Percentiles rank a stretch among this genome's conserved stretches.
phyloP scores from a whole-genome alignment of 1,139 yeast species.

The Geotrichum siamense region DNA sequence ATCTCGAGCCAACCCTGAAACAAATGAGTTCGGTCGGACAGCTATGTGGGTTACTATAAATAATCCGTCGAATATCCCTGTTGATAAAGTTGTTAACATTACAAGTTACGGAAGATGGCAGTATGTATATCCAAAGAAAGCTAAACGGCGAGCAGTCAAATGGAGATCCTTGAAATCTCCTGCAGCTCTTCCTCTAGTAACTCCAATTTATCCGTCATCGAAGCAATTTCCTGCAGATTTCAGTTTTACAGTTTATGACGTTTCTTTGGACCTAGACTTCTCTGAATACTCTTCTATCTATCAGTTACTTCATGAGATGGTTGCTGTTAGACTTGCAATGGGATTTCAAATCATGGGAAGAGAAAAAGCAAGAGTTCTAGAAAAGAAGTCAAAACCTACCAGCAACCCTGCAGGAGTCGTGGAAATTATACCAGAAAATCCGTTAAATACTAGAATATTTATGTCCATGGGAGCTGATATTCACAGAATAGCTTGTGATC shows the following conservation, averaged over 20 bases:
- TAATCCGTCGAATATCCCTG: slow-evolving; percentile 29
- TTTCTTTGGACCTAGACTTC: slow-evolving; percentile 50
- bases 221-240: slow-evolving; percentile 47
- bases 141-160: slow-evolving; percentile 61
- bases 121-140: slow-evolving; percentile 70
- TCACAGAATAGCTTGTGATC: slow-evolving; percentile 71
- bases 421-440: slow-evolving; percentile 38
- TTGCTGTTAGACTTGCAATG: slow-evolving; percentile 67
- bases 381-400: slow-evolving; percentile 48
- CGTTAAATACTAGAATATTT: slow-evolving; percentile 57
- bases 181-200: slow-evolving; percentile 79
- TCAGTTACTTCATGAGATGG: slow-evolving; percentile 78
- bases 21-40: slow-evolving; percentile 16
- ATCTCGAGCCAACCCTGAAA: background rate
- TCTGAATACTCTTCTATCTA: slow-evolving; percentile 48
- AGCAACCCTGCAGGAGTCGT: slow-evolving; percentile 43
- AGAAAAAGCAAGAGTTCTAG: slow-evolving; percentile 55
- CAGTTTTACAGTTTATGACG: slow-evolving; percentile 54
- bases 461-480: slow-evolving; percentile 75
- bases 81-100: slow-evolving; percentile 24
- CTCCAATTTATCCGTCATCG: slow-evolving; percentile 65
- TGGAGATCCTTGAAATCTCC: slow-evolving; percentile 94
- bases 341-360: slow-evolving; percentile 91
- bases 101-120: slow-evolving; percentile 67
- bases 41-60: slow-evolving; percentile 28